These are phyloP conservation scores for Sugiyamaella boreocaroliniensis DNA, from an alignment of 805 yeast species.

Conservation along the genomic window DNA sequence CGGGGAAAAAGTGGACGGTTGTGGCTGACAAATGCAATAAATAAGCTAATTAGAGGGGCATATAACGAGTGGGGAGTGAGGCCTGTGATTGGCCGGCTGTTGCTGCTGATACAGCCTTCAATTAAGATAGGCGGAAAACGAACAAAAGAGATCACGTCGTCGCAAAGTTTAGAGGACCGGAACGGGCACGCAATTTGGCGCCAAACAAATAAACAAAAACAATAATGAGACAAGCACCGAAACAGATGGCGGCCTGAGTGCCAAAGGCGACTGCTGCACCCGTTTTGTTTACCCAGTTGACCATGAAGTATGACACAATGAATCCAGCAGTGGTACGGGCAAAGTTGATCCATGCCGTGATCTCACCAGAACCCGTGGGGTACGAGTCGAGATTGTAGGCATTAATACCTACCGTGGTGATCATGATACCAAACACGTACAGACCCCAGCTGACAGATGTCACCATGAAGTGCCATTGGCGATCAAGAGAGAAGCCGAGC, in stretches of 20 bases:
- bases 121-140: no score
- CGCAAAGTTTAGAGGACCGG: slow-evolving; percentile 5
- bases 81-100: no score
- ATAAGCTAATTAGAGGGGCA: not conserved
- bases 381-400: slow-evolving; percentile 7
- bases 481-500: slow-evolving; percentile 2
- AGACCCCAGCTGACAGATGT: slow-evolving; percentile 5
- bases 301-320: slow-evolving; percentile 8
- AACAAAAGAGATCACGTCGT: slow-evolving; percentile 4
- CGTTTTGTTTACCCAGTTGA: slow-evolving; percentile 2
- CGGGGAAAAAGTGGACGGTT: not conserved
- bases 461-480: slow-evolving; percentile 5
- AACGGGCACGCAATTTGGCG: not conserved
- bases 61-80: no score
- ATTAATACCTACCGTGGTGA: slow-evolving; percentile 6
- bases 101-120: no score
- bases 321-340: slow-evolving; percentile 8
- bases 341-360: slow-evolving; percentile 7
- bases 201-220: slow-evolving; percentile 1
- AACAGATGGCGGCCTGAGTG: slow-evolving; percentile 4
- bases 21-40: not conserved
- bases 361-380: slow-evolving; percentile 6
- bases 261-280: slow-evolving; percentile 6
- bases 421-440: slow-evolving; percentile 7
- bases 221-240: slow-evolving; percentile 1